Conservation (phyloP, 805 yeast species). For the Candida ovalis region DNA sequence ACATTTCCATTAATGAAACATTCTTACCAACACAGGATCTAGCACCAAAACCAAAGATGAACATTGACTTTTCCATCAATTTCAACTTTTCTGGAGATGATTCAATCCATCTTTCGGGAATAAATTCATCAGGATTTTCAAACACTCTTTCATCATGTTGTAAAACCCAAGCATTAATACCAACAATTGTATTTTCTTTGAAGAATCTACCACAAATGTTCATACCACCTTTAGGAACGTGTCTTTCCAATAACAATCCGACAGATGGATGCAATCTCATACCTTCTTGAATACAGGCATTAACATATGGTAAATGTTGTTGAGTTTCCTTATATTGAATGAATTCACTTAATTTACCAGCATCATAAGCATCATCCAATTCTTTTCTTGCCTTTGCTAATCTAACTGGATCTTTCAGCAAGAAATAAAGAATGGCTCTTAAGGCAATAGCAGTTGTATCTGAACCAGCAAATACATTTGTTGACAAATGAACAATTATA, state of each 20-base stretch:
- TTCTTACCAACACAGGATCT: conserved; percentile 47
- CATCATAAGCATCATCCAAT: conserved; percentile 22
- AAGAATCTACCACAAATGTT: conserved; percentile 16
- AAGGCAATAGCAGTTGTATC: conserved; percentile 41
- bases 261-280: conserved; percentile 17
- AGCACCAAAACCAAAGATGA: conserved; percentile 45
- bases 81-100: conserved; percentile 30
- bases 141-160: conserved; percentile 36
- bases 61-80: conserved; percentile 32
- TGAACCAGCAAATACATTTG: conserved; percentile 46
- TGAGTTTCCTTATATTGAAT: conserved; percentile 28
- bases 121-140: conserved; percentile 36
- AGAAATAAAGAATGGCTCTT: conserved; percentile 39
- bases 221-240: conserved; percentile 14
- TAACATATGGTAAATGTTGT: conserved; percentile 35
- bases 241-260: conserved; percentile 15
- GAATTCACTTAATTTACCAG: conserved; percentile 30
- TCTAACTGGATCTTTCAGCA: conserved; percentile 29
- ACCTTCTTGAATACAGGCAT: conserved; percentile 39
- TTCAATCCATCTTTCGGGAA: conserved; percentile 41
- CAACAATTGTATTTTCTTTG: conserved; percentile 37
- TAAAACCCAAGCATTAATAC: conserved; percentile 40
- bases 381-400: conserved; percentile 32
- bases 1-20: conserved; percentile 41
- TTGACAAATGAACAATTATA: conserved; percentile 15